phyloP scores from a whole-genome alignment of 768 basidiomycete genomes.

The Rickenella mellea region DNA sequence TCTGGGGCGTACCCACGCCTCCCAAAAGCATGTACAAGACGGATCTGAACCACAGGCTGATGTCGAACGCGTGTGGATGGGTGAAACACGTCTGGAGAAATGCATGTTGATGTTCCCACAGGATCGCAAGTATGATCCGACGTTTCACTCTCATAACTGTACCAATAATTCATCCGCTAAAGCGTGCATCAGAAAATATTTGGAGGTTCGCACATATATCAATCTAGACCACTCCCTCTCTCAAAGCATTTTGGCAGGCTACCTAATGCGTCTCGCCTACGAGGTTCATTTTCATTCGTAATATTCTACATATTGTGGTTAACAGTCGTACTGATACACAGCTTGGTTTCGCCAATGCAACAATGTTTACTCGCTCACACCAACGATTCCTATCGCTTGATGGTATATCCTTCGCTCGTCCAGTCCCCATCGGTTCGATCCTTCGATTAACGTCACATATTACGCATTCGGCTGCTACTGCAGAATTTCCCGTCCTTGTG shows the following conservation, averaged over 20 bases:
- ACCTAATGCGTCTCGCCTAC: slow-evolving; percentile 60
- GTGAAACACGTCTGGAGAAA: slow-evolving; percentile 59
- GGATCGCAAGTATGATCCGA: slow-evolving; percentile 60
- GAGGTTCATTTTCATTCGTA: slow-evolving; percentile 31
- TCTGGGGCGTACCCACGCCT: slow-evolving; percentile 44
- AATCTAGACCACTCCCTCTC: background rate
- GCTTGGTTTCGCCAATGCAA: slow-evolving; percentile 68
- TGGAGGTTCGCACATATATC: slow-evolving; percentile 37
- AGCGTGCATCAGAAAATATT: slow-evolving; percentile 81
- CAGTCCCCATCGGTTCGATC: slow-evolving; percentile 80
- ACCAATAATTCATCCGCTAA: background rate
- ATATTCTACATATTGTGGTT: background rate
- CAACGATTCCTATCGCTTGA: slow-evolving; percentile 73
- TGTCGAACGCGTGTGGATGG: slow-evolving; percentile 60
- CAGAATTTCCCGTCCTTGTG: slow-evolving; percentile 44
- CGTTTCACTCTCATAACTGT: slow-evolving; percentile 1
- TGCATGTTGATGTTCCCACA: slow-evolving; percentile 79
- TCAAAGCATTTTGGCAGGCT: slow-evolving; percentile 18
- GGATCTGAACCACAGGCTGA: slow-evolving; percentile 11
- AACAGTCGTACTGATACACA: slow-evolving; percentile 15
- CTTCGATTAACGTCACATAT: slow-evolving; percentile 65
- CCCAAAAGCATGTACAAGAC: slow-evolving; percentile 14
- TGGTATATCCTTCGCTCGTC: slow-evolving; percentile 67
- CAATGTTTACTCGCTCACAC: slow-evolving; percentile 51
- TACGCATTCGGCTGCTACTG: slow-evolving; percentile 43